Conservation (phyloP, 108 stramenopile species). For the Licmophora abbreviata region DNA sequence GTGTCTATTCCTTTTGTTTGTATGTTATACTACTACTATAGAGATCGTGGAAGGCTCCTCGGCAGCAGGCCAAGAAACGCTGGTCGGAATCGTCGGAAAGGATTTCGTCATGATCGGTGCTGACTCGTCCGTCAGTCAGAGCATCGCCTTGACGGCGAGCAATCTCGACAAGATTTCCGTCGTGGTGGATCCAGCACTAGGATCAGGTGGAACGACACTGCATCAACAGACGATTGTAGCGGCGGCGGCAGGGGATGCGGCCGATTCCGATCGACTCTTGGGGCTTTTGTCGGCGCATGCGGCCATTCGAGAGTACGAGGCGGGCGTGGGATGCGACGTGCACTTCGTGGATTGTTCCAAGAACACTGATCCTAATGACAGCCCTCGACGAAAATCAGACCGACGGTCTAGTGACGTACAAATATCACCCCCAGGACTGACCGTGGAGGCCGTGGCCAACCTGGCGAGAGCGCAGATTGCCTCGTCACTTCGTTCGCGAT, state of each 20-base stretch:
- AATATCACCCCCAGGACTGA: constrained; percentile 22
- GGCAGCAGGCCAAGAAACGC: constrained; percentile 39
- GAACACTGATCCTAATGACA: background rate
- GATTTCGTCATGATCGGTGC: constrained; percentile 77
- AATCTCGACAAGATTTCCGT: constrained; percentile 58
- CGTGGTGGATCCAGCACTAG: constrained; percentile 13
- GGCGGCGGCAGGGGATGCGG: constrained; percentile 63
- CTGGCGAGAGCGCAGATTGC: constrained; percentile 43
- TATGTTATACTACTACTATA: background rate
- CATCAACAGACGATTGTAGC: constrained; percentile 49
- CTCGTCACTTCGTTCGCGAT: constrained; percentile 31
- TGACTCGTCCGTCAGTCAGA: constrained; percentile 44
- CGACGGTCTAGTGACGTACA: constrained; percentile 17
- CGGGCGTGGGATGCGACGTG: constrained; percentile 60
- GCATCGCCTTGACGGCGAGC: constrained; percentile 56
- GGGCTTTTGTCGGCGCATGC: constrained; percentile 32
- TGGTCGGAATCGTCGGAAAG: constrained; percentile 64
- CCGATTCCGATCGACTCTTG: constrained; percentile 59
- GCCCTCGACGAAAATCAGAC: background rate
- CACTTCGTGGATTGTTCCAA: background rate
- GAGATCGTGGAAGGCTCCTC: constrained; percentile 2
- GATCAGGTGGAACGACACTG: background rate
- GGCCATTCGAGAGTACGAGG: constrained; percentile 51
- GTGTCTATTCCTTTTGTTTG: background rate
- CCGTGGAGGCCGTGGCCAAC: constrained; percentile 51